A percentile compares a stretch with the other conserved stretches of the same genome.
Evolutionary conservation across 2,329 filamentous ascomycete genomes (phyloP).

Genomic region (Colletotrichum navitas): DNA sequence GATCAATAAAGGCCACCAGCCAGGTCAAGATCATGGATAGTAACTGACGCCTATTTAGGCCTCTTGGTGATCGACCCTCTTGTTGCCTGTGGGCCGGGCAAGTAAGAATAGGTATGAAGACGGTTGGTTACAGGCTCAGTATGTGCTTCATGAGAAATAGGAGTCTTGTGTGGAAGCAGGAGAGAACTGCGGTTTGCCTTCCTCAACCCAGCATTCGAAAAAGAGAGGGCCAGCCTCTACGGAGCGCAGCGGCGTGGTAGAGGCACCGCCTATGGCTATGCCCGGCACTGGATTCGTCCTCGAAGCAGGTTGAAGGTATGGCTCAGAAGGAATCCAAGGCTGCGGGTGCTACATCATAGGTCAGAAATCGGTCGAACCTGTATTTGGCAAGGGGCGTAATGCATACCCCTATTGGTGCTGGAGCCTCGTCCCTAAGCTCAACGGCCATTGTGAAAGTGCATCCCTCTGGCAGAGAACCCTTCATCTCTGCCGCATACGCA

Average conservation of each 20-base stretch:
- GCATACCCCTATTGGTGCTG: constrained; percentile 70
- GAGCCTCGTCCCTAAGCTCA: constrained; percentile 73
- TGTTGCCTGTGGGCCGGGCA: background rate
- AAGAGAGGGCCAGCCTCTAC: constrained; percentile 71
- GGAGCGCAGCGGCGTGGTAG: constrained; percentile 64
- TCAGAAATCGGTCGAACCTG: constrained; percentile 26
- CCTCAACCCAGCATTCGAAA: constrained; percentile 76
- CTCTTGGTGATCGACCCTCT: background rate
- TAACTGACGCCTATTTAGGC: background rate
- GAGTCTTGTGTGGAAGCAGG: constrained; percentile 32
- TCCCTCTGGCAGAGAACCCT: constrained; percentile 69
- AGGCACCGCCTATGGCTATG: constrained; percentile 52
- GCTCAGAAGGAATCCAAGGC: constrained; percentile 70
- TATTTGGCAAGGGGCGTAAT: background rate
- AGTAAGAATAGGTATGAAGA: background rate
- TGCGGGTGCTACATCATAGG: constrained; percentile 63
- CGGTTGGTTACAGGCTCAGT: background rate
- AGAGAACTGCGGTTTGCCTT: constrained; percentile 57
- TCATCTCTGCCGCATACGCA: constrained; percentile 68
- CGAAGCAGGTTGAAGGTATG: constrained; percentile 58
- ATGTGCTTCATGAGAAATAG: constrained; percentile 20
- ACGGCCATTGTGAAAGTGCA: constrained; percentile 84
- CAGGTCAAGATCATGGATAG: no score
- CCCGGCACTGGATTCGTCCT: constrained; percentile 48
- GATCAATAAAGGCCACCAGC: no score